Evolutionary conservation across 768 basidiomycete genomes (phyloP).

Genomic region (Pisolithus sp.): DNA sequence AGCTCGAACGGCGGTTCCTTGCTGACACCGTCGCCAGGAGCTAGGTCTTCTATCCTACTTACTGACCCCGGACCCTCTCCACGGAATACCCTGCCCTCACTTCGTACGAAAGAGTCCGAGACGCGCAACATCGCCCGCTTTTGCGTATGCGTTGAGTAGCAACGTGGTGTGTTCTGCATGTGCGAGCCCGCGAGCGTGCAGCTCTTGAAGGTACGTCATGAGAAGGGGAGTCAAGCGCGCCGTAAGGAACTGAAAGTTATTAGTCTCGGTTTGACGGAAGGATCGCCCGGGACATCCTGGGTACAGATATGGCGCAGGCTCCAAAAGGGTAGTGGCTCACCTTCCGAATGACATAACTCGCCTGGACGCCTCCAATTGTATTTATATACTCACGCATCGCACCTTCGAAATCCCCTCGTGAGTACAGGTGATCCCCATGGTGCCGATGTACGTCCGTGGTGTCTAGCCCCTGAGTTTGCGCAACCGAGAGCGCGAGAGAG

Average conservation of each 20-base stretch:
- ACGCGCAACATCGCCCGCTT: conserved; percentile 84
- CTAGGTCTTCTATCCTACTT: conserved; percentile 4
- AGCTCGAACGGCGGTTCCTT: conserved; percentile 91
- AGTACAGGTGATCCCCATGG: conserved; percentile 88
- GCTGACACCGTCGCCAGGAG: conserved; percentile 34
- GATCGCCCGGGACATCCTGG: background rate
- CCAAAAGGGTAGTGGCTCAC: conserved; percentile 32
- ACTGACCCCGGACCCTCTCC: conserved; percentile 12
- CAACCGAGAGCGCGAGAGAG: conserved; percentile 74
- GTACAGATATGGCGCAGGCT: background rate
- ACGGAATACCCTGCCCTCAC: conserved; percentile 54
- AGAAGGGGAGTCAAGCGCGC: conserved; percentile 95
- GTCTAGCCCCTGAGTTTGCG: conserved; percentile 71
- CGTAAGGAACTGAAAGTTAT: conserved; percentile 72
- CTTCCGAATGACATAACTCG: conserved; percentile 96
- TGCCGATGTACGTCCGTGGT: conserved; percentile 85
- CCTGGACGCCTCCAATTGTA: conserved; percentile 84
- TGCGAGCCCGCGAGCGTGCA: conserved; percentile 84
- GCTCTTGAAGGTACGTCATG: conserved; percentile 91
- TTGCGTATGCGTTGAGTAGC: conserved; percentile 94
- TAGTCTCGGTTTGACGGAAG: background rate
- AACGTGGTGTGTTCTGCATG: conserved; percentile 97
- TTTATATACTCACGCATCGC: conserved; percentile 90
- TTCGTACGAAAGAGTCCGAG: conserved; percentile 90
- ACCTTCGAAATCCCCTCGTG: conserved; percentile 86